Percentiles rank a stretch among this genome's conserved stretches.
These are phyloP conservation scores for Spathaspora hagerdaliae DNA, from an alignment of 805 yeast genomes.

Conservation along the genomic window DNA sequence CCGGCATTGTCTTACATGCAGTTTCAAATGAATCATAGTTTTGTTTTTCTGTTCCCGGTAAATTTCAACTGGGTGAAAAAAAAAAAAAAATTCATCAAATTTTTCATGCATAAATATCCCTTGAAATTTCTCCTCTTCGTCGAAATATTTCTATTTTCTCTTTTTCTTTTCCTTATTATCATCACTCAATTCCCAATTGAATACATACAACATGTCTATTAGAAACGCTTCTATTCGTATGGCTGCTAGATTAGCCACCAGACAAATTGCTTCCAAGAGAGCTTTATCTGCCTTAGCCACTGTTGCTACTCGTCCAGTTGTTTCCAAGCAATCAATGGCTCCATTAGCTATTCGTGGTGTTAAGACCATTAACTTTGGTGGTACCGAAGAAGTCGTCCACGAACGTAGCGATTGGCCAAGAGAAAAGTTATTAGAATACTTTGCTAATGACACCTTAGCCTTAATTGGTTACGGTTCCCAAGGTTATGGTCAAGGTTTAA, in stretches of 20 bases:
- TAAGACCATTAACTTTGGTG: conserved; percentile 95
- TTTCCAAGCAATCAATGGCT: conserved; percentile 30
- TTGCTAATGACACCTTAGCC: conserved; percentile 97
- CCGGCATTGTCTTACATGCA: neutral
- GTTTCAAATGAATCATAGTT: no score
- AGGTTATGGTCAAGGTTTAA: conserved; percentile 99
- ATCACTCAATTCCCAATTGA: conserved; percentile 4
- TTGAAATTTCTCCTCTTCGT: conserved; percentile 3
- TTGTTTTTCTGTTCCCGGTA: no score
- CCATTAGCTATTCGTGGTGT: conserved; percentile 78
- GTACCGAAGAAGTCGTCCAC: conserved; percentile 91
- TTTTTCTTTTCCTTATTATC: conserved; percentile 1
- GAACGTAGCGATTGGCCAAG: conserved; percentile 99
- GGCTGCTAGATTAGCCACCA: conserved; percentile 47
- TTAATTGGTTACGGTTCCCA: conserved; percentile 99
- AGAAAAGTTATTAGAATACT: conserved; percentile 91
- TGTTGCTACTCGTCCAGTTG: conserved; percentile 35
- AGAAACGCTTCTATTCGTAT: conserved; percentile 42
- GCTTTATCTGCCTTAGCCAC: conserved; percentile 55
- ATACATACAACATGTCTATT: conserved; percentile 32
- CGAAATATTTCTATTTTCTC: neutral
- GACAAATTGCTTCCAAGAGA: conserved; percentile 57
- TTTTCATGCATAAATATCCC: conserved; percentile 7
- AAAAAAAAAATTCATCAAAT: neutral
- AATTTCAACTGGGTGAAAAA: no score